Evolutionary conservation across 805 yeast genomes (phyloP).

Genomic region (Millerago galiae): DNA sequence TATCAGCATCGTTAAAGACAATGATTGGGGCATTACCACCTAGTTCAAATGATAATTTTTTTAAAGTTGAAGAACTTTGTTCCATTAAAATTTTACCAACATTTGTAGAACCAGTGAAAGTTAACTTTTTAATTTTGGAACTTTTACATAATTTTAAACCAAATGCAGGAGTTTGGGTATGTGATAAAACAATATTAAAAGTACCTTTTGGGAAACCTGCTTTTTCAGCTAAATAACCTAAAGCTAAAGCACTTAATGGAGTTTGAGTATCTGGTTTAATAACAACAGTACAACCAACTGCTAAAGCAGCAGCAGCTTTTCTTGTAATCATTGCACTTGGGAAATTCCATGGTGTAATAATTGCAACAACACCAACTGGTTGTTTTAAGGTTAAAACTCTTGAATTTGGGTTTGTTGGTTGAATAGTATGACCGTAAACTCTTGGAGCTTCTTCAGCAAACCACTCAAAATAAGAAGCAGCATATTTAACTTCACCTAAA

Average conservation of each 20-base stretch:
- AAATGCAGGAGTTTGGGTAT: slow-evolving; percentile 43
- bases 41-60: slow-evolving; percentile 55
- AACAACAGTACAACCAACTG: slow-evolving; percentile 59
- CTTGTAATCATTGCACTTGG: slow-evolving; percentile 64
- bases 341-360: slow-evolving; percentile 63
- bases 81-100: slow-evolving; percentile 57
- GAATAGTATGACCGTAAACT: slow-evolving; percentile 49
- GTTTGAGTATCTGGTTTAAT: slow-evolving; percentile 58
- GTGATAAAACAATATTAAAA: slow-evolving; percentile 45
- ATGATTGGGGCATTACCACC: slow-evolving; percentile 67
- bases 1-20: slow-evolving; percentile 53
- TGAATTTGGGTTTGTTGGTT: slow-evolving; percentile 43
- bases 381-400: slow-evolving; percentile 49
- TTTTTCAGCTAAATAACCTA: slow-evolving; percentile 46
- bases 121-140: slow-evolving; percentile 44
- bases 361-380: slow-evolving; percentile 59
- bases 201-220: slow-evolving; percentile 60
- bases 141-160: slow-evolving; percentile 47
- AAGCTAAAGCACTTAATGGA: slow-evolving; percentile 53
- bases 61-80: slow-evolving; percentile 50
- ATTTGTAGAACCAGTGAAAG: slow-evolving; percentile 60
- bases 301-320: slow-evolving; percentile 58
- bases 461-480: slow-evolving; percentile 83
- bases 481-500: slow-evolving; percentile 49
- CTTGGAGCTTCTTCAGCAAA: slow-evolving; percentile 63